These are phyloP conservation scores for Diaporthe capsici DNA, from an alignment of 2,329 filamentous ascomycete genomes.

Conservation along the genomic window DNA sequence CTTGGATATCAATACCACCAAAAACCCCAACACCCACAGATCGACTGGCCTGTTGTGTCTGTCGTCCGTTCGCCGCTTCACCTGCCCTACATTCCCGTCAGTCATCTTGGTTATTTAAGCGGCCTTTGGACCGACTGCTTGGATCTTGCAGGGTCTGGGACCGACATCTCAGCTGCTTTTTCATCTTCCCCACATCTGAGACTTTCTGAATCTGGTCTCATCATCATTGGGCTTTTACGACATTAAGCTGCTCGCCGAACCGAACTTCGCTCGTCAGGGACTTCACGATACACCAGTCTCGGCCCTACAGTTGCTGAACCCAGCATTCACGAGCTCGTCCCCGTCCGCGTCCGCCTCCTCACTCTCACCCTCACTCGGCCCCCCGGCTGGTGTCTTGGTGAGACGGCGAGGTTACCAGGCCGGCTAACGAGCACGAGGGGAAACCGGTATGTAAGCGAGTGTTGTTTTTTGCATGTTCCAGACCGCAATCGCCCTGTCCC, in stretches of 20 bases:
- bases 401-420: conserved; percentile 15
- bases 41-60: neutral
- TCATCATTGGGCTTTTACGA: neutral
- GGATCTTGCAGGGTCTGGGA: neutral
- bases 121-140: neutral
- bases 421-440: conserved; percentile 22
- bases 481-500: conserved; percentile 4
- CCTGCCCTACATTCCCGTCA: neutral
- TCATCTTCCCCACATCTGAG: neutral
- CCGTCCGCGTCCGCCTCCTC: neutral
- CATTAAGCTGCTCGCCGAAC: neutral
- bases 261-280: neutral
- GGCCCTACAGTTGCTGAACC: neutral
- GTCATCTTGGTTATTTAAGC: neutral
- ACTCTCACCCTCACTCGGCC: neutral
- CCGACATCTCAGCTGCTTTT: conserved; percentile 20
- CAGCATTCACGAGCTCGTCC: no score
- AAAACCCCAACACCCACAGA: neutral
- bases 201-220: conserved; percentile 5
- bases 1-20: neutral
- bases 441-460: conserved; percentile 33
- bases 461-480: conserved; percentile 14
- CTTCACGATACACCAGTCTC: conserved; percentile 17
- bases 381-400: conserved; percentile 11
- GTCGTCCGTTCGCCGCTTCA: neutral